Evolutionary conservation across 2,329 filamentous ascomycete species (phyloP).

Genomic region (Diatrype stigma): DNA sequence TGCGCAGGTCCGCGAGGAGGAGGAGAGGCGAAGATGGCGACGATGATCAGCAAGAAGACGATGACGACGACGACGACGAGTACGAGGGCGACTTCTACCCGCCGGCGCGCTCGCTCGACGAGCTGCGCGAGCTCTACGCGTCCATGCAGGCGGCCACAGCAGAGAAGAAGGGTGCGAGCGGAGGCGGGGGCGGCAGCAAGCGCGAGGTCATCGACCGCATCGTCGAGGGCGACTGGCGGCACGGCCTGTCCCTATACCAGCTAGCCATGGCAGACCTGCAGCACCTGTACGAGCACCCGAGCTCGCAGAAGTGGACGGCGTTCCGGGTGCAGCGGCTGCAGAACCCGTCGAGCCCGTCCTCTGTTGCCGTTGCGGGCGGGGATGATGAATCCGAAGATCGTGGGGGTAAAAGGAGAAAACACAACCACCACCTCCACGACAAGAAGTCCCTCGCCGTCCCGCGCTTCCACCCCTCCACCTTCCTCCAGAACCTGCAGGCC

Average conservation of each 20-base stretch:
- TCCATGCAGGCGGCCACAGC: slow-evolving; percentile 55
- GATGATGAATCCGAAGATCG: slow-evolving; percentile 27
- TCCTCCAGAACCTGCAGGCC: slow-evolving; percentile 69
- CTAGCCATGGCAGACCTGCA: slow-evolving; percentile 66
- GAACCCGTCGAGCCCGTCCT: no score
- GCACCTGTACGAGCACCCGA: slow-evolving; percentile 61
- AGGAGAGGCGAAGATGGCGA: slow-evolving; percentile 37
- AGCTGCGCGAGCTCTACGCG: slow-evolving; percentile 62
- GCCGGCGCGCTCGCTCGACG: slow-evolving; percentile 59
- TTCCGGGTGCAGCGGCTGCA: slow-evolving; percentile 54
- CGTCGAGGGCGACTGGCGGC: slow-evolving; percentile 64
- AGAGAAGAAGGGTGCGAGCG: slow-evolving; percentile 27
- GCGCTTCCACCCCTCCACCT: slow-evolving; percentile 75
- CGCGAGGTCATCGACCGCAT: slow-evolving; percentile 61
- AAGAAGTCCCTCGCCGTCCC: slow-evolving; percentile 51
- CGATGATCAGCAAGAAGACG: slow-evolving; percentile 45
- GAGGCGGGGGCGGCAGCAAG: slow-evolving; percentile 42
- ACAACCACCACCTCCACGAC: no score
- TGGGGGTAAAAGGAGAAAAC: slow-evolving; percentile 20
- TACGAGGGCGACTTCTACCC: slow-evolving; percentile 66
- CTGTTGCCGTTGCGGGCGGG: slow-evolving; percentile 24
- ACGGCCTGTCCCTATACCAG: slow-evolving; percentile 61
- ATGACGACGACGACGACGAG: slow-evolving; percentile 50
- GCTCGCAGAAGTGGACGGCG: slow-evolving; percentile 60
- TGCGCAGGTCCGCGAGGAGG: slow-evolving; percentile 34